phyloP scores from a whole-genome alignment of 1,139 yeast genomes.

The Fermentozyma sake region DNA sequence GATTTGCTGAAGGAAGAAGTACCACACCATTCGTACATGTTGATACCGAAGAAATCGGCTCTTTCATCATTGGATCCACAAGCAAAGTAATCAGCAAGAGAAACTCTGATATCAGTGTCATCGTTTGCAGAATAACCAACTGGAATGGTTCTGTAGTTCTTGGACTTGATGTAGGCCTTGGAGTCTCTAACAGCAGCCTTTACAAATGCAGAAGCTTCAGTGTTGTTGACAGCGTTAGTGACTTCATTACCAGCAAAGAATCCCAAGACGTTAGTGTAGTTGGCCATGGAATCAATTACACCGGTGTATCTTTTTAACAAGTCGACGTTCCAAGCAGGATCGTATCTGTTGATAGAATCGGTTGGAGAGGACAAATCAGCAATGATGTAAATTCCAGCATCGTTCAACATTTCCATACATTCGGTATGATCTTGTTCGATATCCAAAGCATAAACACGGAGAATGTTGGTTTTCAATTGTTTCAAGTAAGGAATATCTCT shows the following conservation, averaged over 20 bases:
- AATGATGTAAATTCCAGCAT: slow-evolving; percentile 76
- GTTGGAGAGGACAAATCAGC: slow-evolving; percentile 70
- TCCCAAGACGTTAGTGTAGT: slow-evolving; percentile 74
- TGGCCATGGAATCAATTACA: slow-evolving; percentile 65
- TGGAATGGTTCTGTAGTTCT: slow-evolving; percentile 69
- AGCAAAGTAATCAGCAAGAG: slow-evolving; percentile 76
- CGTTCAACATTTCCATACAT: slow-evolving; percentile 63
- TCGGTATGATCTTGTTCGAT: slow-evolving; percentile 57
- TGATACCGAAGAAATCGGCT: slow-evolving; percentile 90
- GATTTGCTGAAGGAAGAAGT: slow-evolving; percentile 55
- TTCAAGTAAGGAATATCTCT: slow-evolving; percentile 74
- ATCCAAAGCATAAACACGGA: slow-evolving; percentile 74
- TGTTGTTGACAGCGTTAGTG: slow-evolving; percentile 66
- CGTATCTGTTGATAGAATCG: slow-evolving; percentile 56
- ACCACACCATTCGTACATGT: slow-evolving; percentile 98
- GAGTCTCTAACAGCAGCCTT: slow-evolving; percentile 87
- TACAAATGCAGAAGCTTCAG: slow-evolving; percentile 79
- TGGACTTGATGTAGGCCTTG: slow-evolving; percentile 64
- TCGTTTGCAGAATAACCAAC: slow-evolving; percentile 91
- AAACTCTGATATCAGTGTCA: slow-evolving; percentile 63
- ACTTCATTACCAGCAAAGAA: slow-evolving; percentile 94
- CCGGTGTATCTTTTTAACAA: slow-evolving; percentile 66
- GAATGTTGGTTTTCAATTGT: slow-evolving; percentile 59
- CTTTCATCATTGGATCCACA: slow-evolving; percentile 60
- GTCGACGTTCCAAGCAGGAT: slow-evolving; percentile 56